Percentiles rank a stretch among this genome's conserved stretches.
Conservation (phyloP, 257 asterid species). For the Eucommia ulmoides region DNA sequence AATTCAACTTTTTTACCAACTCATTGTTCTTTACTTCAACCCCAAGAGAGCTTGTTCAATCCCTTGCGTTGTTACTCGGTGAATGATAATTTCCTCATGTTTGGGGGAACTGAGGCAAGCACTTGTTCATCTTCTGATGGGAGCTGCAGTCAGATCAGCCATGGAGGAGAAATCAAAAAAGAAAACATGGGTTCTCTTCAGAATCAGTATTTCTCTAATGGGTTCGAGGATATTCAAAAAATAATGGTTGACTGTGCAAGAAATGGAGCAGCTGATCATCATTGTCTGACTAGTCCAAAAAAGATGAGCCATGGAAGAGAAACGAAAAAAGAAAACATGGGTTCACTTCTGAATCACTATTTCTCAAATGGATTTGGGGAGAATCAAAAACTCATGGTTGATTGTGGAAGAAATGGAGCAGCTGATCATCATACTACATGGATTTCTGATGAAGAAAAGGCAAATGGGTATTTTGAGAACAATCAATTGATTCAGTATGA, state of each 20-base stretch:
- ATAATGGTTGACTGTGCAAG: conserved; percentile 30
- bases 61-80: not conserved
- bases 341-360: no score
- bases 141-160: conserved; percentile 9
- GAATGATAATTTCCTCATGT: not conserved
- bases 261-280: no score
- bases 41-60: not conserved
- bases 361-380: no score
- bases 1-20: not conserved
- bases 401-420: conserved; percentile 7
- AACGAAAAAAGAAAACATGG: not conserved
- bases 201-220: not conserved
- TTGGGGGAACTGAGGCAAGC: conserved; percentile 6
- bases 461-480: conserved; percentile 13
- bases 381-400: no score
- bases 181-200: not conserved
- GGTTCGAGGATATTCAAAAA: conserved; percentile 18
- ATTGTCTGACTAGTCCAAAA: no score
- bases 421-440: conserved; percentile 6
- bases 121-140: conserved; percentile 18
- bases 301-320: not conserved
- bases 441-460: conserved; percentile 16
- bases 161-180: conserved; percentile 1
- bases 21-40: not conserved
- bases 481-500: conserved; percentile 8